A percentile compares a stretch with the other conserved stretches of the same genome.
These are phyloP conservation scores for Cyclostephanos tholiformis DNA, from an alignment of 108 stramenopile species.

Conservation along the genomic window DNA sequence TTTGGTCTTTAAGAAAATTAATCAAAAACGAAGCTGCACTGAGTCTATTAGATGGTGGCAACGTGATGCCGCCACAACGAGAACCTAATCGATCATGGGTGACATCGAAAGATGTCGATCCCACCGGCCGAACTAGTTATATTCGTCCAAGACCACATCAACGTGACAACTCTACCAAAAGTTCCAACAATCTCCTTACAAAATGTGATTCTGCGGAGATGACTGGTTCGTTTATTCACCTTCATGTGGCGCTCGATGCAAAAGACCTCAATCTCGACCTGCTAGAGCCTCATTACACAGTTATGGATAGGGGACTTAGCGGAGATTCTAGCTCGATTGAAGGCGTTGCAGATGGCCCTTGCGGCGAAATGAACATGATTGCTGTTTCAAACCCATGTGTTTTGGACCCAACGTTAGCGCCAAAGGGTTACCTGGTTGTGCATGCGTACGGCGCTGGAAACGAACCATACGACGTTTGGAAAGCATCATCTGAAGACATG, in stretches of 20 bases:
- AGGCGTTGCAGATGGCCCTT: constrained; percentile 67
- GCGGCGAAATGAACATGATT: constrained; percentile 91
- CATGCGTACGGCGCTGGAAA: constrained; percentile 94
- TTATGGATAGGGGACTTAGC: constrained; percentile 81
- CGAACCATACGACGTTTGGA: constrained; percentile 90
- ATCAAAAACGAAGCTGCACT: constrained; percentile 60
- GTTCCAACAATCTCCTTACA: constrained; percentile 41
- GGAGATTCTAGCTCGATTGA: constrained; percentile 46
- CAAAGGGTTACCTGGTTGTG: constrained; percentile 85
- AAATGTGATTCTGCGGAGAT: constrained; percentile 70
- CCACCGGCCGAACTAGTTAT: constrained; percentile 27
- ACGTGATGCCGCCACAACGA: constrained; percentile 7
- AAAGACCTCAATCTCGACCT: constrained; percentile 63
- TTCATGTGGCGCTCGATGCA: constrained; percentile 88
- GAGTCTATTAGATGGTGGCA: constrained; percentile 42
- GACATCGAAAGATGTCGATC: constrained; percentile 44
- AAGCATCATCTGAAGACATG: constrained; percentile 13
- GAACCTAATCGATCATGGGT: constrained; percentile 25
- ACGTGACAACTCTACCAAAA: constrained; percentile 14
- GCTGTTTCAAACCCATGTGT: constrained; percentile 89
- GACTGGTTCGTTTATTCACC: constrained; percentile 90
- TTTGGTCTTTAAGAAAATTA: constrained; percentile 72
- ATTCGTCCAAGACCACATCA: constrained; percentile 29
- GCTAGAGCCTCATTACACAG: constrained; percentile 91
- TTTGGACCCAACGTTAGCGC: constrained; percentile 80